phyloP scores from a whole-genome alignment of 2,329 filamentous ascomycete species.

The Colletotrichum sp. region DNA sequence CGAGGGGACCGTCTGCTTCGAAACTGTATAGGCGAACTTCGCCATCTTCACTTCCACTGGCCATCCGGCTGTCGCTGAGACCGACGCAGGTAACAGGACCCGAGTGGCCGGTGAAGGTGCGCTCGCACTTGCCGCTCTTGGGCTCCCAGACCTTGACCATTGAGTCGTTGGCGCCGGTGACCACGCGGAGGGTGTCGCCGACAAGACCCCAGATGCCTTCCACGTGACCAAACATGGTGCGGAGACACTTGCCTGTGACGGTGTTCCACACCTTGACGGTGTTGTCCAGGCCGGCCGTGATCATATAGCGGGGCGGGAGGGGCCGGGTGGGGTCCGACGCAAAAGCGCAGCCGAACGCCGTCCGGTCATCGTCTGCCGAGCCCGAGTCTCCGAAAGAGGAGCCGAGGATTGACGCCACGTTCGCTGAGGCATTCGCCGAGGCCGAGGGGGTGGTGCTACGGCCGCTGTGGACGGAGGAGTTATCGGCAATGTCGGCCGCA shows the following conservation, averaged over 20 bases:
- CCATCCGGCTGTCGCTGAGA: slow-evolving; percentile 86
- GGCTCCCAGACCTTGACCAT: slow-evolving; percentile 97
- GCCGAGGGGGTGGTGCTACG: slow-evolving; percentile 46
- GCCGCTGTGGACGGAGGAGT: slow-evolving; percentile 52
- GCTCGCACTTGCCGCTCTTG: slow-evolving; percentile 86
- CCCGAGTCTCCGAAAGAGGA: slow-evolving; percentile 27
- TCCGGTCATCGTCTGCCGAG: slow-evolving; percentile 47
- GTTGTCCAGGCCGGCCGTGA: slow-evolving; percentile 89
- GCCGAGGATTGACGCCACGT: slow-evolving; percentile 22
- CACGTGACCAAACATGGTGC: slow-evolving; percentile 95
- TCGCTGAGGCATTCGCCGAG: slow-evolving; percentile 20
- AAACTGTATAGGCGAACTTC: slow-evolving; percentile 88
- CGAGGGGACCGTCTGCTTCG: slow-evolving; percentile 52
- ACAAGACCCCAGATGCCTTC: slow-evolving; percentile 95
- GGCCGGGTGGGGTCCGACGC: slow-evolving; percentile 66
- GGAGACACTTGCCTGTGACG: slow-evolving; percentile 78
- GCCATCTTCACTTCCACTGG: slow-evolving; percentile 91
- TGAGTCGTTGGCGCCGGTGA: slow-evolving; percentile 89
- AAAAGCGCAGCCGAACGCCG: slow-evolving; percentile 67
- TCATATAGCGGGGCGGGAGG: slow-evolving; percentile 85
- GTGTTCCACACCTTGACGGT: slow-evolving; percentile 85
- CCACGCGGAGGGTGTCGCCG: slow-evolving; percentile 85
- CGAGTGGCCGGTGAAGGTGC: slow-evolving; percentile 88
- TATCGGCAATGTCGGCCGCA: slow-evolving; percentile 59
- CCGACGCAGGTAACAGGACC: slow-evolving; percentile 94